A percentile compares a stretch with the other conserved stretches of the same genome.
phyloP scores from a whole-genome alignment of 75 land plant genomes.

The Ceratopteris richardii region DNA sequence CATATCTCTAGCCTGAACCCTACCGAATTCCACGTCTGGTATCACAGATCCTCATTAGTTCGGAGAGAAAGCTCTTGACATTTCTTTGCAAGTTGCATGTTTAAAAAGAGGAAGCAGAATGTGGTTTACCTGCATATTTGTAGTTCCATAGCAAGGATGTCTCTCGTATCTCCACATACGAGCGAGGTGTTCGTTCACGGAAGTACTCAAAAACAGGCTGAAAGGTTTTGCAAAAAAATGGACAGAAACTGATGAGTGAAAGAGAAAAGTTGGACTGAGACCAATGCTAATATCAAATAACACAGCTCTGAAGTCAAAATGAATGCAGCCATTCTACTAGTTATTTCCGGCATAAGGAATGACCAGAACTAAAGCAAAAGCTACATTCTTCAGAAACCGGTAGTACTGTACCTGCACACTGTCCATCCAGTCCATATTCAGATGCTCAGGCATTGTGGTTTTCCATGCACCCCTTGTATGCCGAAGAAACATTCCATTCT shows the following conservation, averaged over 20 bases:
- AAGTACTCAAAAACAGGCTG: constrained; percentile 47
- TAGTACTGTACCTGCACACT: constrained; percentile 33
- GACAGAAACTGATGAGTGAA: too few species aligned
- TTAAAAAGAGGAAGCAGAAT: background rate
- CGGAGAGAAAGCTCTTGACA: background rate
- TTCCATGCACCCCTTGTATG: constrained; percentile 41
- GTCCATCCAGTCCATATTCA: constrained; percentile 47
- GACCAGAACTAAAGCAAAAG: too few species aligned
- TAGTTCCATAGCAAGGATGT: constrained; percentile 46
- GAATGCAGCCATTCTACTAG: too few species aligned
- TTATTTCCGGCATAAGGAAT: too few species aligned
- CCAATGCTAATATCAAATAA: background rate
- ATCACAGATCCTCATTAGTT: too few species aligned
- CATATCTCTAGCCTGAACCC: constrained; percentile 44
- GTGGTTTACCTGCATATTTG: constrained; percentile 39
- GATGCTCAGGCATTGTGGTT: constrained; percentile 44
- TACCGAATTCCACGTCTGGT: constrained; percentile 46
- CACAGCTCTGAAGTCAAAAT: background rate
- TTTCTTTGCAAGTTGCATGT: background rate
- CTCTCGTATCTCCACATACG: constrained; percentile 43
- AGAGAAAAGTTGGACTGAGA: too few species aligned
- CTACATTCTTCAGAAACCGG: too few species aligned
- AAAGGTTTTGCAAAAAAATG: background rate
- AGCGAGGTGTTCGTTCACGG: constrained; percentile 37
- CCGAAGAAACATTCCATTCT: constrained; percentile 47